These are phyloP conservation scores for Micromonas pusilla DNA, from an alignment of 139 green algal genomes.

Conservation along the genomic window DNA sequence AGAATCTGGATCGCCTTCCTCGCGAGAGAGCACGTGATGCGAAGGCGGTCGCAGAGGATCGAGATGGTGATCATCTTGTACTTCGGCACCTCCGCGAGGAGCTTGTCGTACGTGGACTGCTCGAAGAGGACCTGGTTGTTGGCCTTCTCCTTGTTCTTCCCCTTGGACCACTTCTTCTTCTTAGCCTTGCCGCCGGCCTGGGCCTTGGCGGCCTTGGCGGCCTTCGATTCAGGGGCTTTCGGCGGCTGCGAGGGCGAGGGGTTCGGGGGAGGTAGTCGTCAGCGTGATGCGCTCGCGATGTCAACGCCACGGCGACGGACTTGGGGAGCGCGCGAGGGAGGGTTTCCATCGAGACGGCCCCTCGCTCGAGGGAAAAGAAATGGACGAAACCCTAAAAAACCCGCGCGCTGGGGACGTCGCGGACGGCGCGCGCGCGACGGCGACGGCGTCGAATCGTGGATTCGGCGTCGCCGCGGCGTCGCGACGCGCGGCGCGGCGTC, in stretches of 20 bases:
- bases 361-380: too few relatives aligned
- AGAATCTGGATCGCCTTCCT: constrained; percentile 83
- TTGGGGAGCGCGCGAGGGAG: too few relatives aligned
- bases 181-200: constrained; percentile 81
- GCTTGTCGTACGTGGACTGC: constrained; percentile 94
- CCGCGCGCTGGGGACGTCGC: too few relatives aligned
- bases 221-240: constrained; percentile 71
- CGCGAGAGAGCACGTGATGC: constrained; percentile 81
- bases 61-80: constrained; percentile 99
- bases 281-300: too few relatives aligned
- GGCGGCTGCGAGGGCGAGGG: constrained; percentile 46
- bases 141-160: constrained; percentile 94
- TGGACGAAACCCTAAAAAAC: too few relatives aligned
- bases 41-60: constrained; percentile 73
- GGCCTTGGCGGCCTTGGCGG: constrained; percentile 80
- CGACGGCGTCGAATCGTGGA: too few relatives aligned
- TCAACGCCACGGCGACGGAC: too few relatives aligned
- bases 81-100: constrained; percentile 93
- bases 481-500: too few relatives aligned
- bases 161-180: constrained; percentile 98
- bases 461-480: too few relatives aligned
- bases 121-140: constrained; percentile 99
- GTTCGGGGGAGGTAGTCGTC: not conserved
- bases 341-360: too few relatives aligned
- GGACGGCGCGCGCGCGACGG: too few relatives aligned